These are phyloP conservation scores for Chaetomium fimeti DNA, from an alignment of 495 filamentous ascomycete genomes.

Conservation along the genomic window DNA sequence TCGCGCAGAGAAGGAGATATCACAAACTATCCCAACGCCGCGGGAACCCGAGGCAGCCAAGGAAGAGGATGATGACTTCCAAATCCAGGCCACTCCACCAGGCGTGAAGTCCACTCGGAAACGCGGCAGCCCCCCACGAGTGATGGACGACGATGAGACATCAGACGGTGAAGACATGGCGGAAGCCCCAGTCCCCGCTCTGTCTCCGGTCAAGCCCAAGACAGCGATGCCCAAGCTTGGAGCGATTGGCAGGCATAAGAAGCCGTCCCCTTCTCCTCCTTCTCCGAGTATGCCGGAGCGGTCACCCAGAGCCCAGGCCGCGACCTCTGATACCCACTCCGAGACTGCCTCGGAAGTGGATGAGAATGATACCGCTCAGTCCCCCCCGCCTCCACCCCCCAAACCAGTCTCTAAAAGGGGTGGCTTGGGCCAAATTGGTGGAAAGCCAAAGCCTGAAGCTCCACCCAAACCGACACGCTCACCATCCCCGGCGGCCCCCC, in stretches of 20 bases:
- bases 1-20: constrained; percentile 30
- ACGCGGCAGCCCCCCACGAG: constrained; percentile 5
- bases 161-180: constrained; percentile 39
- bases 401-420: constrained; percentile 29
- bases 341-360: constrained; percentile 47
- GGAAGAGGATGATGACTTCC: constrained; percentile 41
- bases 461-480: constrained; percentile 20
- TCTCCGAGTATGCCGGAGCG: constrained; percentile 19
- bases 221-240: constrained; percentile 28
- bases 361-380: constrained; percentile 17
- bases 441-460: constrained; percentile 25
- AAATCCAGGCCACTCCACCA: constrained; percentile 52
- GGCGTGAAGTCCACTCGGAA: constrained; percentile 17
- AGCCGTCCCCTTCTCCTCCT: constrained; percentile 20
- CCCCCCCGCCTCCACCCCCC: constrained; percentile 22
- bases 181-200: constrained; percentile 17
- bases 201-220: constrained; percentile 13
- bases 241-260: constrained; percentile 32
- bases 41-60: constrained; percentile 8
- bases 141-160: constrained; percentile 36
- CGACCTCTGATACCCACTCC: constrained; percentile 23
- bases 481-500: constrained; percentile 21
- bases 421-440: constrained; percentile 47
- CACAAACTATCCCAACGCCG: constrained; percentile 25
- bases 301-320: not conserved